Base-by-base conservation (phyloP, 192 early-diverging fungal species). In the Coemansia sp. region DNA sequence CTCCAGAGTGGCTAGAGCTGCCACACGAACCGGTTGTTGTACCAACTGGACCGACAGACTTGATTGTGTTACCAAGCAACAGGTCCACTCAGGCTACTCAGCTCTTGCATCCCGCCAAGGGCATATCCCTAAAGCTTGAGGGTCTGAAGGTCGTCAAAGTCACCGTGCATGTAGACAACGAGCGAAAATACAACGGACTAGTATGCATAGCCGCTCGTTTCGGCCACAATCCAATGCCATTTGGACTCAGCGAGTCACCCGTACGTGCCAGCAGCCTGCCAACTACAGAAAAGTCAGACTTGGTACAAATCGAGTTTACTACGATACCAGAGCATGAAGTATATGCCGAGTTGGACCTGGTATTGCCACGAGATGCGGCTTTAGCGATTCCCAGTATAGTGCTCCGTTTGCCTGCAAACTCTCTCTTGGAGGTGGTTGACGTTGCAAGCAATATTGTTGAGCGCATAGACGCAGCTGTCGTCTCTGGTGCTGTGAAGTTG, bases 341-440 rank as follows among this genome's bases (percentile, higher is more conserved):
- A 3, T 6, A 9, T n/a, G 32, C 32, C 17, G 32, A 59, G 35
- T 5, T 59, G 57, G 57, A 67, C 11, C 11, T 67, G 26, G 39
- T 67, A 21, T 43, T 67, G 53, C 65, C 65, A 14, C 52, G 8
- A 23, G 37, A 28, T 14, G 39, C 47, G 3, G 14, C 16, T 6
- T 11, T 42, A 10, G 42, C 17, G 28, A 35, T 76, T 33, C 69
- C 73, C 0, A 44, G 44, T 10, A 32, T 81, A 19, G 33, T 19
- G 6, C 37, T 81, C 16, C 53, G 70, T n/a, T 70, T 81, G 43
- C 74, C 78, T 19, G 63, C 63, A 40, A 37, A 64, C 30, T 67
- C 74, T 4, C 63, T 59, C 8, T 46, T 78, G 13, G 30, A 65
- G 0, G 26, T 67, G 6, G 38, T 21, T 0, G 30, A 57, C 13